These are phyloP conservation scores for Penicillium brevicompactum DNA, from an alignment of 2,329 filamentous ascomycete species.

Conservation along the genomic window DNA sequence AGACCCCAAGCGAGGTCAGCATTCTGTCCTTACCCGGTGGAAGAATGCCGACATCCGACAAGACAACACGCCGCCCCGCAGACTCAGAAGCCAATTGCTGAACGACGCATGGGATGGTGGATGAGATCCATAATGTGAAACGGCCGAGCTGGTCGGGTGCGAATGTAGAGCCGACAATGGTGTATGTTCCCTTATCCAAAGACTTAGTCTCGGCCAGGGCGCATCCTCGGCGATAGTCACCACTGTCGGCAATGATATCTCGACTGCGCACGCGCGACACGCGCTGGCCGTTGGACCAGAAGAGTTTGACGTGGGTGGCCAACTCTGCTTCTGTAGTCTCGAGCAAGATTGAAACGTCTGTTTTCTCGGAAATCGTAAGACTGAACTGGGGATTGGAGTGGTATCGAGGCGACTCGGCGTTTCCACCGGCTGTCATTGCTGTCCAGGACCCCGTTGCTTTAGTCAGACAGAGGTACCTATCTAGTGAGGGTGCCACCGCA, in stretches of 20 bases:
- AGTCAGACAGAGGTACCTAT: slow-evolving; percentile 61
- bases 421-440: slow-evolving; percentile 78
- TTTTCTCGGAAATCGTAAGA: slow-evolving; percentile 58
- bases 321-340: slow-evolving; percentile 68
- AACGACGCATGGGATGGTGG: slow-evolving; percentile 57
- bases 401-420: slow-evolving; percentile 74
- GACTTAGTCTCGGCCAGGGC: slow-evolving; percentile 65
- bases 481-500: slow-evolving; percentile 61
- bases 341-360: slow-evolving; percentile 72
- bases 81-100: slow-evolving; percentile 68
- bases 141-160: slow-evolving; percentile 74
- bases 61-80: slow-evolving; percentile 69
- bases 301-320: slow-evolving; percentile 80
- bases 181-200: slow-evolving; percentile 76
- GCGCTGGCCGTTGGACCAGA: slow-evolving; percentile 74
- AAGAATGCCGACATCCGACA: slow-evolving; percentile 51
- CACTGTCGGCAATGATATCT: slow-evolving; percentile 79
- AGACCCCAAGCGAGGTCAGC: slow-evolving; percentile 52
- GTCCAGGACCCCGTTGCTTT: slow-evolving; percentile 72
- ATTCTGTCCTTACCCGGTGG: slow-evolving; percentile 56
- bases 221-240: slow-evolving; percentile 83
- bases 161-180: slow-evolving; percentile 87
- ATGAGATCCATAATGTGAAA: slow-evolving; percentile 76
- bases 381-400: slow-evolving; percentile 86
- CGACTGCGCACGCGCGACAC: slow-evolving; percentile 68